Base-by-base conservation (phyloP, 1,139 yeast species). In the Kazachstania sp. region DNA sequence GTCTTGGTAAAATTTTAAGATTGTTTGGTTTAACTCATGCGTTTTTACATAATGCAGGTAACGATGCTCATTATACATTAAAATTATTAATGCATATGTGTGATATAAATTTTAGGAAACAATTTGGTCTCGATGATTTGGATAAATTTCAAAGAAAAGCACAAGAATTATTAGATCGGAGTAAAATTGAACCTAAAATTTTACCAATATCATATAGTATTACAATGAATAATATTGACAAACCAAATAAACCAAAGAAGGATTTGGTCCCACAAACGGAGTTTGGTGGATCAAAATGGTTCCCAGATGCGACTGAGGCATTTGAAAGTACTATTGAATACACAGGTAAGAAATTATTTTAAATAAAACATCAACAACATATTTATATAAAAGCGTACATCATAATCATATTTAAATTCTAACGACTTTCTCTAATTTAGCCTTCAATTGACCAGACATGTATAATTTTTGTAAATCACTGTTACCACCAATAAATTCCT, bases 401-500 rank as follows among this genome's bases (percentile, higher is more conserved):
- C 13, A 20, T 19, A 6, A 38, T 18, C 9, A 13, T 18, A 18
- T n/a, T 28, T 41, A 41, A n/a, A 30, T 31, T 28, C 32, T 44
- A 43, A 55, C 39, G 20, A 47, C 57, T 48, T 53, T 47, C 44
- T 54, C 32, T 48, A 71, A 56, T 45, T 71, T 51, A 15, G 54
- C 55, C 46, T 70, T 61, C 50, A 74, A 61, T 56, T 69, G 53
- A 49, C 75, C 76, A 41, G 58, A 52, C 35, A 64, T 60, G 52
- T 72, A 71, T 66, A 81, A 74, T 41, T 75, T 71, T 69, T 86
- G 95, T 52, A 88, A 73, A 58, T 86, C 95, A 43, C 90, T 82
- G 76, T 86, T 86, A 51, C 98, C 97, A 52, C 97, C 97, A 60
- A 92, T 78, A 71, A 87, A 95, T 69, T 86, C 76, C 50, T 95